phyloP scores from a whole-genome alignment of 768 basidiomycete genomes.

The Russula compacta region DNA sequence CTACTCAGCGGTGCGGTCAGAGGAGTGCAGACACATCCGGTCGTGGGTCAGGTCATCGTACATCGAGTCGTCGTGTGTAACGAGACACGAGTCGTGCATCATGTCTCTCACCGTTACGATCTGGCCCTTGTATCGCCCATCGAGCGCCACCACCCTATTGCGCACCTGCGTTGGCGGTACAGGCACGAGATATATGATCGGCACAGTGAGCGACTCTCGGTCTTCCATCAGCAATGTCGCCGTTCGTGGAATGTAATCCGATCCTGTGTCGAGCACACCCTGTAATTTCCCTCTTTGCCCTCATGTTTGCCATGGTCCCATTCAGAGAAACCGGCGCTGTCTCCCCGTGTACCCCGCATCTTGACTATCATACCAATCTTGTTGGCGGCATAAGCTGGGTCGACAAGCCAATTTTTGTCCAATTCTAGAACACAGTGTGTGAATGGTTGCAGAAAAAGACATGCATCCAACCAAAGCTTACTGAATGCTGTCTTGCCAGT shows the following conservation, averaged over 20 bases:
- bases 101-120: slow-evolving; percentile 17
- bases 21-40: slow-evolving; percentile 10
- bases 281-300: slow-evolving; percentile 24
- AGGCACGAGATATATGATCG: slow-evolving; percentile 35
- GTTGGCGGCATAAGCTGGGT: slow-evolving; percentile 26
- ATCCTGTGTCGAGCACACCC: slow-evolving; percentile 23
- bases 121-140: slow-evolving; percentile 35
- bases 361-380: slow-evolving; percentile 32
- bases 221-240: slow-evolving; percentile 28
- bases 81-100: slow-evolving; percentile 14
- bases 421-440: slow-evolving; percentile 24
- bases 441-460: background rate
- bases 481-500: slow-evolving; percentile 21
- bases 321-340: slow-evolving; percentile 27
- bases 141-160: slow-evolving; percentile 43
- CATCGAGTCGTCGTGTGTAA: slow-evolving; percentile 17
- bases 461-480: slow-evolving; percentile 8
- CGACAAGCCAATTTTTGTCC: slow-evolving; percentile 36
- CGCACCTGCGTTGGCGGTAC: slow-evolving; percentile 31
- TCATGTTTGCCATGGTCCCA: slow-evolving; percentile 30
- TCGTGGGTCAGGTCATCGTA: slow-evolving; percentile 18
- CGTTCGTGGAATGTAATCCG: slow-evolving; percentile 24
- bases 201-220: slow-evolving; percentile 31
- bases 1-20: background rate
- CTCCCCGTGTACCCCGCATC: slow-evolving; percentile 30